phyloP scores from a whole-genome alignment of 495 filamentous ascomycete genomes.

The Penicillium argentinense region DNA sequence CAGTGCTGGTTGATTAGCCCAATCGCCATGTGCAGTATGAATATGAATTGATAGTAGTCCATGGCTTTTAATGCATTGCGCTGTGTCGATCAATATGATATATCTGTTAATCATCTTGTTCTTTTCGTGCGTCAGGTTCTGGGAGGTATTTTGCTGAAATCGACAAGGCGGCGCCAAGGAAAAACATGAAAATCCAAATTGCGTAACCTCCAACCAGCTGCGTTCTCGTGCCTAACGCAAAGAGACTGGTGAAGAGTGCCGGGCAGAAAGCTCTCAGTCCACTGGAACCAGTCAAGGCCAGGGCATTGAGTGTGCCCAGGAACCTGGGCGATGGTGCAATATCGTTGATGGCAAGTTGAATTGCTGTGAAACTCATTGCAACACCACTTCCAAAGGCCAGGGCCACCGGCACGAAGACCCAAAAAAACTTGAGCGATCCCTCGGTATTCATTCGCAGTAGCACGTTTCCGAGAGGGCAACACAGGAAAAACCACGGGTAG shows the following conservation, averaged over 20 bases:
- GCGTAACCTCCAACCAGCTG: slow-evolving; percentile 60
- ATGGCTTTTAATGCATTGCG: too few species aligned
- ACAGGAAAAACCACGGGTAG: slow-evolving; percentile 59
- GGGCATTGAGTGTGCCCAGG: slow-evolving; percentile 64
- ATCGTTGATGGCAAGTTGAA: slow-evolving; percentile 69
- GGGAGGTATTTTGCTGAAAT: slow-evolving; percentile 44
- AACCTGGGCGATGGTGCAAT: slow-evolving; percentile 57
- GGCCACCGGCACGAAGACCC: slow-evolving; percentile 44
- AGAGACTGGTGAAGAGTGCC: slow-evolving; percentile 59
- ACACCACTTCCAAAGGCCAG: slow-evolving; percentile 56
- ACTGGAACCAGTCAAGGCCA: slow-evolving; percentile 56
- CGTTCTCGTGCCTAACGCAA: slow-evolving; percentile 56
- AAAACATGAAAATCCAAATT: slow-evolving; percentile 61
- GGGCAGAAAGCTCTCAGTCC: slow-evolving; percentile 59
- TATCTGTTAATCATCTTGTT: neutral
- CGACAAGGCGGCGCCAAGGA: slow-evolving; percentile 46
- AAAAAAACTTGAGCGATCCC: slow-evolving; percentile 44
- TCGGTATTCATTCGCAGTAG: slow-evolving; percentile 45
- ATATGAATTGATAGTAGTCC: too few species aligned
- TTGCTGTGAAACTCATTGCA: slow-evolving; percentile 66
- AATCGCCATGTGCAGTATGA: too few species aligned
- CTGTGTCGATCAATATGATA: neutral
- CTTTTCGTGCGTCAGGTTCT: slow-evolving; percentile 9
- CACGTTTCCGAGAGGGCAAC: slow-evolving; percentile 50
- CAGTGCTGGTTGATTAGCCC: too few species aligned